These are phyloP conservation scores for Mycena amicta DNA, from an alignment of 768 basidiomycete species.

Conservation along the genomic window DNA sequence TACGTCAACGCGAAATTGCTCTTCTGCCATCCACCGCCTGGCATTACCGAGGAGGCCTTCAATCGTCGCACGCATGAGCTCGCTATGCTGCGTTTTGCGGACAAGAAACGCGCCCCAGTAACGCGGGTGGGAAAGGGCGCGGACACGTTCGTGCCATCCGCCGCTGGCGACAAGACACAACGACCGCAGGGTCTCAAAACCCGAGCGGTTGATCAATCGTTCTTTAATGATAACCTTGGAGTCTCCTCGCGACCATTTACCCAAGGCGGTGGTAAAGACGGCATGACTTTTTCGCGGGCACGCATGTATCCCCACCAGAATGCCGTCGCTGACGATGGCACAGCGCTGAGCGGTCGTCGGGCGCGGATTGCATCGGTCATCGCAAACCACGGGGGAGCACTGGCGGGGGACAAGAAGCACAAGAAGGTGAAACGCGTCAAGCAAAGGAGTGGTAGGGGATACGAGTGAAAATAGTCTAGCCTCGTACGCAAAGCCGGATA, in stretches of 20 bases:
- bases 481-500: too few species aligned
- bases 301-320: slow-evolving; percentile 85
- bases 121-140: slow-evolving; percentile 85
- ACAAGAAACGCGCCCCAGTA: slow-evolving; percentile 87
- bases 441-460: slow-evolving; percentile 91
- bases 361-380: slow-evolving; percentile 47
- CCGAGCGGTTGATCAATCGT: slow-evolving; percentile 73
- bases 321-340: slow-evolving; percentile 76
- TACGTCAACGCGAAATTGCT: slow-evolving; percentile 94
- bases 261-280: slow-evolving; percentile 53
- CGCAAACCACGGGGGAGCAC: slow-evolving; percentile 39
- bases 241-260: slow-evolving; percentile 65
- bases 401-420: slow-evolving; percentile 69
- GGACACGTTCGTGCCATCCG: slow-evolving; percentile 73
- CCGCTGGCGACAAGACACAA: slow-evolving; percentile 21
- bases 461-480: slow-evolving; percentile 57
- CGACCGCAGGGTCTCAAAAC: slow-evolving; percentile 49
- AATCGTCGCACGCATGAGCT: slow-evolving; percentile 71
- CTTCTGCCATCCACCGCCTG: slow-evolving; percentile 89
- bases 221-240: slow-evolving; percentile 65
- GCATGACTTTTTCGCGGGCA: slow-evolving; percentile 63
- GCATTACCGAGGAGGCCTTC: slow-evolving; percentile 63
- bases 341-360: slow-evolving; percentile 48
- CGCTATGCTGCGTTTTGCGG: slow-evolving; percentile 56
- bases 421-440: slow-evolving; percentile 82